Evolutionary conservation across 257 asterid genomes (phyloP), one percentile per base, ranked within the genome.

Genomic region (Vinca minor): DNA sequence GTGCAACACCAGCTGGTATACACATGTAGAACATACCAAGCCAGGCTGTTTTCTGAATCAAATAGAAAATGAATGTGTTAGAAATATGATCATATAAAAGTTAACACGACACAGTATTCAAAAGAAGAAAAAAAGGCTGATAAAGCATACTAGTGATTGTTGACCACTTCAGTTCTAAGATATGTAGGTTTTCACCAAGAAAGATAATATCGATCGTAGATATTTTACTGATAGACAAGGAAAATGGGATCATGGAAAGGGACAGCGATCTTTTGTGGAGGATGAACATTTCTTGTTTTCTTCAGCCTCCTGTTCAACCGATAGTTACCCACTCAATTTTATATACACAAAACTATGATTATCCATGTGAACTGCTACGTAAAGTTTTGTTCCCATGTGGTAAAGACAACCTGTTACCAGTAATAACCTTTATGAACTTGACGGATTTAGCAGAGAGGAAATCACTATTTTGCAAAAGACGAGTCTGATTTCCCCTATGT

Each of bases 1-100:
- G 73, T 0, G 97, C 99, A 42, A 85, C 63, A 69, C 99, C 96
- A 11, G 88, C 74, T 29, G 97, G 97, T 80, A 87, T 93, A 74
- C 99, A 93, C 99, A 89, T 89, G 84, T 89, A 93, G 79, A 93
- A 93, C 53, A 91, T 77, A 70, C 97, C 97, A 44, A 93, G 87
- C 97, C 99, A 93, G 65, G 90, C 87, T 54, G 86, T 84, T 79
- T 88, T 89, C 96, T 93, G 92, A 72, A 52, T 47, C n/a, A 9
- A 53, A 59, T 20, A 59, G 54, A 41, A 41, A 64, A 59, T 44
- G 13, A 67, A 49, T 20, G 26, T 20, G 44, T 42, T 23, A 23
- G 23, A 54, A 17, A 41, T 23, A 53, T 25, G 14, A 55, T 26
- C 29, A 2, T 8, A 42, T 28, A 9, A 25, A 45, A 36, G 46